phyloP scores from a whole-genome alignment of 805 yeast genomes.

The Millerozyma acaciae region DNA sequence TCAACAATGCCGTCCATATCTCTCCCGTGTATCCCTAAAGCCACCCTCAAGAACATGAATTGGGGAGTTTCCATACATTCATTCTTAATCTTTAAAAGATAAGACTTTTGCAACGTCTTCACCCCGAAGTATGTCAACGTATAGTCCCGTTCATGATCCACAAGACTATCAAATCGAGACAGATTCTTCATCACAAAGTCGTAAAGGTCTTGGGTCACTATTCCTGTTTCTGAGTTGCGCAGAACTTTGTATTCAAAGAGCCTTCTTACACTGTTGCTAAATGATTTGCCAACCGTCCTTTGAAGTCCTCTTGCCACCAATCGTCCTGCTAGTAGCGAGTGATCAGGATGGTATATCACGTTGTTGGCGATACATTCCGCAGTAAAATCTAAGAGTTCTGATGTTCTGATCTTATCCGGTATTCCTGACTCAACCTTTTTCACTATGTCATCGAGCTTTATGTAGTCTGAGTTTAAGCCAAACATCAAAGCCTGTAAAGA shows the following conservation, averaged over 20 bases:
- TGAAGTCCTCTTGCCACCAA: slow-evolving; percentile 30
- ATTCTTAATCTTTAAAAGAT: slow-evolving; percentile 53
- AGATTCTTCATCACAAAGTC: slow-evolving; percentile 60
- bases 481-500: slow-evolving; percentile 9
- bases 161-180: slow-evolving; percentile 66
- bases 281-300: slow-evolving; percentile 13
- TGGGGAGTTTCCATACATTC: slow-evolving; percentile 90
- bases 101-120: slow-evolving; percentile 87
- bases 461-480: slow-evolving; percentile 12
- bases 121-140: slow-evolving; percentile 82
- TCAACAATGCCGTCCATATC: slow-evolving; percentile 65
- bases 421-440: slow-evolving; percentile 14
- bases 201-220: slow-evolving; percentile 66
- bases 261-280: slow-evolving; percentile 21
- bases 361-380: slow-evolving; percentile 34
- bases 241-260: slow-evolving; percentile 6
- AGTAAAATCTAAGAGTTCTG: slow-evolving; percentile 24
- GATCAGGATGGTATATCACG: slow-evolving; percentile 33
- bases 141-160: slow-evolving; percentile 75
- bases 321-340: slow-evolving; percentile 34
- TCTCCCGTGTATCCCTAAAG: slow-evolving; percentile 81
- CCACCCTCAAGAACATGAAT: slow-evolving; percentile 83
- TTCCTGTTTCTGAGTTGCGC: slow-evolving; percentile 35
- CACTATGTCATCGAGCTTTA: slow-evolving; percentile 14
- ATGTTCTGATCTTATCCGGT: slow-evolving; percentile 13